A percentile compares a stretch with the other conserved stretches of the same genome.
Conservation (phyloP, 73 alveolate species). For the Tetrahymena borealis region DNA sequence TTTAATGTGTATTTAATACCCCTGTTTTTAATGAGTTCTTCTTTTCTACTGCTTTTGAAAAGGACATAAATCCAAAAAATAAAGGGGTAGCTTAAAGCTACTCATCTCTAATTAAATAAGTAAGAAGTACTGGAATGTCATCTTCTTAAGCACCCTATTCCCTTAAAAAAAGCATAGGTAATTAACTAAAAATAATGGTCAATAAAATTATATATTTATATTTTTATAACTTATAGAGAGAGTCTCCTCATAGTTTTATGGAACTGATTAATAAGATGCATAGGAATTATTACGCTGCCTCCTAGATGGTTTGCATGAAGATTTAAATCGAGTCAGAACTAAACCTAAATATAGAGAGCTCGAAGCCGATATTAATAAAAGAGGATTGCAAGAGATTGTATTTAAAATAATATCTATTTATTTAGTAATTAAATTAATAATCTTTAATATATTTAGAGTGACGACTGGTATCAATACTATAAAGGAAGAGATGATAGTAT, state of each 20-base stretch:
- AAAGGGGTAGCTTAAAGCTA: constrained; percentile 33
- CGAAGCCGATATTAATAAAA: constrained; percentile 23
- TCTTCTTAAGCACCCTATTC: constrained; percentile 37
- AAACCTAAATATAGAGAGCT: constrained; percentile 62
- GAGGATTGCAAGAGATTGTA: constrained; percentile 28
- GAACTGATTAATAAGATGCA: constrained; percentile 70
- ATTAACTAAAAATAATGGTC: constrained; percentile 6
- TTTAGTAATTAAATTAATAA: background rate
- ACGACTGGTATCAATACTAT: constrained; percentile 69
- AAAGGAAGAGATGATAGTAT: constrained; percentile 59
- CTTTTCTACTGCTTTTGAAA: constrained; percentile 2
- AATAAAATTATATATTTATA: constrained; percentile 4
- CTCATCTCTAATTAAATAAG: constrained; percentile 14
- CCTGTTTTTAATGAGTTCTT: constrained; percentile 85
- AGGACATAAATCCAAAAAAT: constrained; percentile 6
- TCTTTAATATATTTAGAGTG: constrained; percentile 13
- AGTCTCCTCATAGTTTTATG: constrained; percentile 56
- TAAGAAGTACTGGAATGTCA: constrained; percentile 25
- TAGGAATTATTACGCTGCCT: constrained; percentile 64
- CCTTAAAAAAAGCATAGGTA: constrained; percentile 28
- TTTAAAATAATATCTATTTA: background rate
- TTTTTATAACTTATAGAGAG: constrained; percentile 1
- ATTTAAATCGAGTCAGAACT: constrained; percentile 49
- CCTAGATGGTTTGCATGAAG: constrained; percentile 67
- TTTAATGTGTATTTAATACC: constrained; percentile 80